Conservation (phyloP, 2,329 filamentous ascomycete genomes). For the Trichoderma breve region DNA sequence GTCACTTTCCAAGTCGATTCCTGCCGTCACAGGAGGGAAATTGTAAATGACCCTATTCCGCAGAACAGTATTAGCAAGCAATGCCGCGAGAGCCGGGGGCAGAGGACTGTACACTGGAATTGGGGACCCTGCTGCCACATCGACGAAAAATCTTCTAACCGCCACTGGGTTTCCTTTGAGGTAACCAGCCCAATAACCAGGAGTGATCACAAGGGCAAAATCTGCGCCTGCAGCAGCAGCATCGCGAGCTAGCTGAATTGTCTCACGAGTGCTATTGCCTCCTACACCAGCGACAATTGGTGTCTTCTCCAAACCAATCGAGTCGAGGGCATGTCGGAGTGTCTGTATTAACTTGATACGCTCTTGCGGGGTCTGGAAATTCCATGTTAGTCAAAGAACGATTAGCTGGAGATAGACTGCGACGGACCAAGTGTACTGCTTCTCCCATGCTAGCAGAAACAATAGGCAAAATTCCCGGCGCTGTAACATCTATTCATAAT, state of each 20-base stretch:
- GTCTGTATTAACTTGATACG: background rate
- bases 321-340: background rate
- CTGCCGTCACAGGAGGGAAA: background rate
- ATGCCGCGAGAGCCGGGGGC: accelerated
- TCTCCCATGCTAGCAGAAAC: slow-evolving; percentile 12
- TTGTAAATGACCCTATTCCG: background rate
- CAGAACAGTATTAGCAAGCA: background rate
- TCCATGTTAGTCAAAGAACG: background rate
- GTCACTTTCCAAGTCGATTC: background rate
- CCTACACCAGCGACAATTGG: background rate
- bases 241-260: slow-evolving; percentile 1
- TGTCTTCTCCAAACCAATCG: background rate
- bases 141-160: background rate
- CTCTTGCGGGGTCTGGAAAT: background rate
- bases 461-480: background rate
- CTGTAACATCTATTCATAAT: background rate
- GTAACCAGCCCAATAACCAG: background rate
- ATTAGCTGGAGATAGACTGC: background rate
- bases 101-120: background rate
- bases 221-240: background rate
- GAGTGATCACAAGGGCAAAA: background rate
- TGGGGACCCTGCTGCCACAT: background rate
- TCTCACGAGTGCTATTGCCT: slow-evolving; percentile 6
- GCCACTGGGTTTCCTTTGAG: background rate
- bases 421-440: background rate